Percentiles rank a stretch among this genome's conserved stretches.
phyloP scores from a whole-genome alignment of 768 basidiomycete genomes.

The Hortiboletus flavorubellus region DNA sequence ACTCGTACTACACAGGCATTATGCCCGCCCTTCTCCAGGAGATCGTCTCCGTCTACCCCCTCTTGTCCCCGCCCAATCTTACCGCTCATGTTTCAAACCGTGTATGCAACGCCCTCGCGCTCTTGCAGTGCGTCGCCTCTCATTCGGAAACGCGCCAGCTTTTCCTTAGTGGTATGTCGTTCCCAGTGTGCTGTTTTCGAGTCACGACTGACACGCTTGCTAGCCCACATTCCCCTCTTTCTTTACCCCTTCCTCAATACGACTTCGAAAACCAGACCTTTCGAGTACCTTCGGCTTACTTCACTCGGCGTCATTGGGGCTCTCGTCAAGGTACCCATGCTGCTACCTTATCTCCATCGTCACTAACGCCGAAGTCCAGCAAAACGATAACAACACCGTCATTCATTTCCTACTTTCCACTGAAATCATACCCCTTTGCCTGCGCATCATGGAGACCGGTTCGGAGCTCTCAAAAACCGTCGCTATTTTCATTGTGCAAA shows the following conservation, averaged over 20 bases:
- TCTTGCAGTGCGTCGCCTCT: constrained; percentile 97
- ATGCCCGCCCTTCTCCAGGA: constrained; percentile 98
- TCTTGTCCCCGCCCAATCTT: constrained; percentile 91
- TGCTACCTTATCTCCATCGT: not conserved
- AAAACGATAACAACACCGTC: constrained; percentile 99
- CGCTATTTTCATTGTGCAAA: constrained; percentile 99
- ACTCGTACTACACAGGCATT: constrained; percentile 55
- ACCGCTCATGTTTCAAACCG: constrained; percentile 98
- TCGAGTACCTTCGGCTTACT: constrained; percentile 98
- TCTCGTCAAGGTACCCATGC: constrained; percentile 78
- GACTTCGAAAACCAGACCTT: constrained; percentile 97
- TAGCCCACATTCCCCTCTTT: constrained; percentile 93
- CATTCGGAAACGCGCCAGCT: constrained; percentile 94
- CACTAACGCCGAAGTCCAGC: constrained; percentile 45
- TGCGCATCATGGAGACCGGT: constrained; percentile 99
- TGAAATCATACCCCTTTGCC: constrained; percentile 98
- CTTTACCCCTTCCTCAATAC: constrained; percentile 99
- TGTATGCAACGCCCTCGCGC: constrained; percentile 96
- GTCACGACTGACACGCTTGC: not conserved
- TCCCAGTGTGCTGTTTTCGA: not conserved
- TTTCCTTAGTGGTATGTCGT: constrained; percentile 79
- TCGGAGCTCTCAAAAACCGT: constrained; percentile 98
- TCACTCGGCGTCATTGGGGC: constrained; percentile 99
- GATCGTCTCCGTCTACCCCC: constrained; percentile 96
- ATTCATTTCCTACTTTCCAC: constrained; percentile 99